Evolutionary conservation across 176 grass and related monocot species (phyloP), one percentile per base, ranked within the genome.

Genomic region (Oryza rufipogon): DNA sequence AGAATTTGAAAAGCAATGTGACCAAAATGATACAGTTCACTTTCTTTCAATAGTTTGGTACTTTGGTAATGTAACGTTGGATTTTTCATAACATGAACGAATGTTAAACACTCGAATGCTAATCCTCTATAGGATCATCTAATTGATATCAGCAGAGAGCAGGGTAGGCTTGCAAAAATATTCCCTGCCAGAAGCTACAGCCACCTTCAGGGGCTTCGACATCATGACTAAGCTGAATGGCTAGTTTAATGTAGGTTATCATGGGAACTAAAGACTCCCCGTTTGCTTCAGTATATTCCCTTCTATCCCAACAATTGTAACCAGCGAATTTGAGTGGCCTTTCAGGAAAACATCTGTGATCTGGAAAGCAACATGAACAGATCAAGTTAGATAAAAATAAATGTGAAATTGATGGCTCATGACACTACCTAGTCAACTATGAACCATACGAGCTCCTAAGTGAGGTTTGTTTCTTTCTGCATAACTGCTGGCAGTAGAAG

Each of bases 321-420:
- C 91, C 11, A 28, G 75, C 16, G 66, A 58, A 58, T 99, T 99
- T 1, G 89, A 96, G 75, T 96, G 96, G 63, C 96, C 96, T 54
- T 89, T 75, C 17, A 94, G 75, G 84, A 99, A 99, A 52, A 88
- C 51, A 87, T 95, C 86, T 1, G 93, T 92, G 48, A 94, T 83
- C 96, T 99, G 85, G 81, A 92, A 80, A 61, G 22, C 73, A 88
- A 86, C 56, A 75, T 75, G 20, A 5, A 9, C 0, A 16, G 2
- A 73, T 32, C 80, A 7, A 79, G 64, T 66, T 80, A 15, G 17
- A 46, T 23, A 5, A 58, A 51, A 60, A 23, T 15, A 74, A 54
- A 54, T 38, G 10, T 11, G 15, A 64, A 47, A 41, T 12, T 46
- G 8, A 84, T 67, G 70, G 51, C 47, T 88, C 33, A 33, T 75